These are phyloP conservation scores for Fraxinus anomala DNA, from an alignment of 257 asterid genomes.

Conservation along the genomic window DNA sequence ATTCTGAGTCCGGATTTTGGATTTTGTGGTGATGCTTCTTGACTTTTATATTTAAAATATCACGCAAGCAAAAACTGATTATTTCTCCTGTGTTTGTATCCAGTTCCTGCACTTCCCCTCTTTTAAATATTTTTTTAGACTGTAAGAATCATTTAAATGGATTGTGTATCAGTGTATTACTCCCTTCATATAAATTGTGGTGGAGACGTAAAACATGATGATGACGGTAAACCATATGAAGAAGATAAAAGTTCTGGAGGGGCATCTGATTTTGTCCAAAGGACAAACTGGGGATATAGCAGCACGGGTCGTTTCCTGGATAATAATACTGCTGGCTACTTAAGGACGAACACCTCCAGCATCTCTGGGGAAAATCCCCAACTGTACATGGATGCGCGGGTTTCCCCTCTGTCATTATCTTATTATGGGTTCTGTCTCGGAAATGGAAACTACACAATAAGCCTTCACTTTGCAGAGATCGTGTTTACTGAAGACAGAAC, in stretches of 20 bases:
- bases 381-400: slow-evolving; percentile 47
- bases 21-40: not conserved
- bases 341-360: slow-evolving; percentile 30
- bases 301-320: slow-evolving; percentile 55
- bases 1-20: not conserved
- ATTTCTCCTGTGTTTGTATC: not conserved
- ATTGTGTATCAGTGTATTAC: slow-evolving; percentile 32
- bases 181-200: slow-evolving; percentile 70
- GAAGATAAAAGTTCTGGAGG: slow-evolving; percentile 42
- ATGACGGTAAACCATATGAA: slow-evolving; percentile 31
- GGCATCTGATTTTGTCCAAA: slow-evolving; percentile 35
- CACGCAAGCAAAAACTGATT: too few relatives aligned
- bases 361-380: slow-evolving; percentile 39
- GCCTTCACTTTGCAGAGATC: slow-evolving; percentile 79
- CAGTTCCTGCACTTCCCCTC: not conserved
- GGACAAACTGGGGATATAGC: slow-evolving; percentile 58
- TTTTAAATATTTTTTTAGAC: not conserved
- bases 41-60: not conserved
- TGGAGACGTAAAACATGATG: slow-evolving; percentile 38
- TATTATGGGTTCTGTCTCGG: slow-evolving; percentile 62
- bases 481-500: slow-evolving; percentile 51
- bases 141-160: not conserved
- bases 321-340: slow-evolving; percentile 23
- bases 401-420: slow-evolving; percentile 50
- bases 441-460: slow-evolving; percentile 61